Base-by-base conservation (phyloP, 179 eudicot genomes). In the Beta lomatogona region DNA sequence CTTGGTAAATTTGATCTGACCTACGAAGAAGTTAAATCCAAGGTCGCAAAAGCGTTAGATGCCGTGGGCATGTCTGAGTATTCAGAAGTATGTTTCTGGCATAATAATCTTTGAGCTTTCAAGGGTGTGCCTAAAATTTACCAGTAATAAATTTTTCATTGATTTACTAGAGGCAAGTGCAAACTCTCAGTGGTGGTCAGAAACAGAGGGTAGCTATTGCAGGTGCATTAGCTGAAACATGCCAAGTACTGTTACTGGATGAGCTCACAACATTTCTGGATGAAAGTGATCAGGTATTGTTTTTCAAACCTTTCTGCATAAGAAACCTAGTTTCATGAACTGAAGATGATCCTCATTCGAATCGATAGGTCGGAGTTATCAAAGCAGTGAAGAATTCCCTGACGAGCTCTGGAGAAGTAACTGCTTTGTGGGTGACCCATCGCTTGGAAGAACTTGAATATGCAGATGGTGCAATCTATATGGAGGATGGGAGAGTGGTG, bases 161-260 rank as follows among this genome's bases (percentile, higher is more conserved):
- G 45, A 73, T 70, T 59, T 68, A 10, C 65, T 75, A 95, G 98
- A 91, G 97, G 79, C 94, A 94, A 59, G 96, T 95, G 82, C 99
- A 95, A 87, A 95, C 99, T 82, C 93, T 95, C 67, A 96, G 99
- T 81, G 99, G 99, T 74, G 99, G 99, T 80, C 99, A 96, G 91
- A 96, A 92, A 79, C 99, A 96, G 86, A 88, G 99, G 84, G 98
- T 96, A 77, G 99, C 98, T 63, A 94, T 96, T 73, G 99, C 99
- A 31, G 99, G 99, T 74, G 98, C 99, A 75, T 84, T 96, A 81
- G 97, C 97, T n/a, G 99, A 96, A 90, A 89, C 97, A 74, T 94
- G 99, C 87, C 86, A 90, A 87, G 97, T 96, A 15, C 79, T 96
- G 80, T 86, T 96, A 86, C 86, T 96, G 70, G 99, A 96, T 65